phyloP scores from a whole-genome alignment of 208 protist genomes.

The Wallacemonas sp. region DNA sequence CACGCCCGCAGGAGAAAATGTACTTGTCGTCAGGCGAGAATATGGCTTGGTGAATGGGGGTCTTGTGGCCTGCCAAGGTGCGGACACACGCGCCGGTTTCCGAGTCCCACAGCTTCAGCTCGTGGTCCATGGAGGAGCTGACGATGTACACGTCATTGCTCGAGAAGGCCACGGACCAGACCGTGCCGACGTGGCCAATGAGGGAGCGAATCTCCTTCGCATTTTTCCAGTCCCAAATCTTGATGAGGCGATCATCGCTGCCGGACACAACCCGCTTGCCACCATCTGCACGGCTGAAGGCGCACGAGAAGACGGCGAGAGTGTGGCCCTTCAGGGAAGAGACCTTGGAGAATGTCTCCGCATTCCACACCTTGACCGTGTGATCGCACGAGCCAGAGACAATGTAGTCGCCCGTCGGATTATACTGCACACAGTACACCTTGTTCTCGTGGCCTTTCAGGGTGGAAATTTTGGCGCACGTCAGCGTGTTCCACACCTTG shows the following conservation, averaged over 20 bases:
- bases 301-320: constrained; percentile 81
- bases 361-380: constrained; percentile 84
- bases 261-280: constrained; percentile 81
- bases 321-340: constrained; percentile 70
- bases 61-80: constrained; percentile 66
- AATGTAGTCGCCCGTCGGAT: constrained; percentile 87
- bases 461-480: constrained; percentile 65
- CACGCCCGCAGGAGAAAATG: constrained; percentile 82
- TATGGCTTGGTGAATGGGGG: constrained; percentile 80
- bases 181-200: constrained; percentile 76
- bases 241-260: constrained; percentile 81
- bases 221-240: constrained; percentile 83
- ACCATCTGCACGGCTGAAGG: constrained; percentile 70
- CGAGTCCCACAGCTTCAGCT: constrained; percentile 79
- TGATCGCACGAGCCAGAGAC: constrained; percentile 79
- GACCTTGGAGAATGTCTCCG: constrained; percentile 55
- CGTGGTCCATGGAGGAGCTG: constrained; percentile 83
- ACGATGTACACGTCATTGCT: constrained; percentile 71
- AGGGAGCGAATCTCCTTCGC: constrained; percentile 61
- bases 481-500: constrained; percentile 79
- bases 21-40: constrained; percentile 82
- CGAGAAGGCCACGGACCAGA: constrained; percentile 81
- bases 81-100: constrained; percentile 49
- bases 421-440: constrained; percentile 91
- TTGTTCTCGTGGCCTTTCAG: constrained; percentile 95